Evolutionary conservation across 192 early-diverging fungal genomes (phyloP).

Genomic region (Coemansia interrupta): DNA sequence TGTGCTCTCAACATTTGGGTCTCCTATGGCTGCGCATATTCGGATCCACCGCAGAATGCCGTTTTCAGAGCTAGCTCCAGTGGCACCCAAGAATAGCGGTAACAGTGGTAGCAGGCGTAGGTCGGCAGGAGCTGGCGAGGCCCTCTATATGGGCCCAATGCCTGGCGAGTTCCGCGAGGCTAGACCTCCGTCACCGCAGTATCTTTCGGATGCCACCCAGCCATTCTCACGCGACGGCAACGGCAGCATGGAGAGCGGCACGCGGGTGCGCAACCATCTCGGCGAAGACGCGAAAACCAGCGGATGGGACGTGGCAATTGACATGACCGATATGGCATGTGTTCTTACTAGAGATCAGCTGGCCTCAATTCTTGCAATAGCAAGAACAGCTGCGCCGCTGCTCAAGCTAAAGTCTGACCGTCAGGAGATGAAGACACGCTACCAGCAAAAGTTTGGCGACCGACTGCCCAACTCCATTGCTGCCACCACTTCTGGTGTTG

Average conservation of each 20-base stretch:
- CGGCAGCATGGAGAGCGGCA: not conserved
- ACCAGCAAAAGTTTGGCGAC: constrained; percentile 27
- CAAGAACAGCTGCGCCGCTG: constrained; percentile 20
- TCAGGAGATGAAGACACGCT: constrained; percentile 23
- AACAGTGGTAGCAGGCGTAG: not conserved
- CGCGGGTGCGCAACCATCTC: constrained; percentile 22
- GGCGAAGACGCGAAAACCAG: constrained; percentile 47
- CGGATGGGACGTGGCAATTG: constrained; percentile 46
- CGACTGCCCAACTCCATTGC: not conserved
- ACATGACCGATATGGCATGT: constrained; percentile 30
- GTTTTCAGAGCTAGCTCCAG: constrained; percentile 48
- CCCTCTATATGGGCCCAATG: constrained; percentile 53
- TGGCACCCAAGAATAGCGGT: constrained; percentile 12
- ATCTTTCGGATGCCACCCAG: not conserved
- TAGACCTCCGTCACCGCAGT: constrained; percentile 5
- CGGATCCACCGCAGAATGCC: constrained; percentile 52
- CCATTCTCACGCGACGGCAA: not conserved
- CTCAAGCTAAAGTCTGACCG: constrained; percentile 24
- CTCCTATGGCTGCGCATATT: constrained; percentile 35
- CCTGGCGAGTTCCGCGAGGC: constrained; percentile 50
- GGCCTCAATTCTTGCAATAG: constrained; percentile 15
- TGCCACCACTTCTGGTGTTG: no score
- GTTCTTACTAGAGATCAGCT: constrained; percentile 39
- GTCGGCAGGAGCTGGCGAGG: constrained; percentile 14
- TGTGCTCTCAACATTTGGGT: constrained; percentile 34